These are phyloP conservation scores for Coemansia umbellata DNA, from an alignment of 192 early-diverging fungal species.

Conservation along the genomic window DNA sequence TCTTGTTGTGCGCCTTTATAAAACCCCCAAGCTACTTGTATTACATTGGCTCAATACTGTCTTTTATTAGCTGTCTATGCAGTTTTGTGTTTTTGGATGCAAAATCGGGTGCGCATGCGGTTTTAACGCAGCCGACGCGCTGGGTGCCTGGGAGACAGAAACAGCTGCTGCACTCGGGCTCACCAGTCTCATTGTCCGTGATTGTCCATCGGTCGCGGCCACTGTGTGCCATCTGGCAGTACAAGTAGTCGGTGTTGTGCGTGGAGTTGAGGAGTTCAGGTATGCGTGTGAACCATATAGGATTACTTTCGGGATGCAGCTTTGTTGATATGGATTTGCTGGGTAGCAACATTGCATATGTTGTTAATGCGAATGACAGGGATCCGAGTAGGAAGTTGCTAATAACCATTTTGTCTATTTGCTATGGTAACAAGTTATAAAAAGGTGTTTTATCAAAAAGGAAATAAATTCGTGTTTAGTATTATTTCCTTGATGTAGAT, in stretches of 20 bases:
- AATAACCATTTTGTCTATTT: too few relatives aligned
- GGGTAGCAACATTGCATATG: too few relatives aligned
- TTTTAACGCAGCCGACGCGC: constrained; percentile 19
- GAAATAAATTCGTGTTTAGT: too few relatives aligned
- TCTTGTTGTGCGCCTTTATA: not conserved
- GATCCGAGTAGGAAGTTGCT: too few relatives aligned
- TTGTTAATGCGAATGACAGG: not conserved
- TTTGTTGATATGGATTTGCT: not conserved
- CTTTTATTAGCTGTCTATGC: too few relatives aligned
- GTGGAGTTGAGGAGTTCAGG: constrained; percentile 7
- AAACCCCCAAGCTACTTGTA: not conserved
- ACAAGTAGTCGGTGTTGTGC: constrained; percentile 21
- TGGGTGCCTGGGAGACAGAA: constrained; percentile 40
- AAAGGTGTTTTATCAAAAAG: too few relatives aligned
- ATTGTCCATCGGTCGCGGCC: constrained; percentile 24
- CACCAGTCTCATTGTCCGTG: not conserved
- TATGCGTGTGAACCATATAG: constrained; percentile 30
- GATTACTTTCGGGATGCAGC: not conserved
- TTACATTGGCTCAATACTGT: too few relatives aligned
- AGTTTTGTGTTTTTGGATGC: not conserved
- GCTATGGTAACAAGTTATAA: too few relatives aligned
- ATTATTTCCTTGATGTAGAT: too few relatives aligned
- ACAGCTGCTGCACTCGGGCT: constrained; percentile 17
- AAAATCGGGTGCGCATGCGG: not conserved
- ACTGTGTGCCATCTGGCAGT: constrained; percentile 39